These are phyloP conservation scores for Clonostachys chloroleuca DNA, from an alignment of 2,329 filamentous ascomycete species.

Conservation along the genomic window DNA sequence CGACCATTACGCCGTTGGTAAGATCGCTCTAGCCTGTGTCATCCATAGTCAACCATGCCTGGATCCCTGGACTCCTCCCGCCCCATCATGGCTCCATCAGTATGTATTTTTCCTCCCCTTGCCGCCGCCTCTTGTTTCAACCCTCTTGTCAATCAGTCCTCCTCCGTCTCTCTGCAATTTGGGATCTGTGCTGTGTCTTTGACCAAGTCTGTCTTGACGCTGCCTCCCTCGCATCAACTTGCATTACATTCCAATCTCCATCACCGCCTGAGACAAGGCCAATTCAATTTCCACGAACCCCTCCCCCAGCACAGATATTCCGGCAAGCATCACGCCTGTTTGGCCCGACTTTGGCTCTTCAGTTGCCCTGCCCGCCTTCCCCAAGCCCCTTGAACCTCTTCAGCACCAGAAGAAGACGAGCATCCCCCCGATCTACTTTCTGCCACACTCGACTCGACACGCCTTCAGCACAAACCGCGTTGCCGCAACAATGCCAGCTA, in stretches of 20 bases:
- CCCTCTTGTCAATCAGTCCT: not conserved
- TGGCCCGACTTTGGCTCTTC: not conserved
- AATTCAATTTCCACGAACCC: not conserved
- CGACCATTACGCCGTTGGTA: too few relatives aligned
- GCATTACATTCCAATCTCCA: too few relatives aligned
- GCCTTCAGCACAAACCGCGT: not conserved
- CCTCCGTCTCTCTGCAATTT: slow-evolving; percentile 1
- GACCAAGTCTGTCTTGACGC: too few relatives aligned
- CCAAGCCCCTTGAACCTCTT: not conserved
- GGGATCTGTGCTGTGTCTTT: slow-evolving; percentile 3
- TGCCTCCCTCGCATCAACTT: too few relatives aligned
- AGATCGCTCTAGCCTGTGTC: too few relatives aligned
- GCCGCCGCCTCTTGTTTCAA: slow-evolving; percentile 2
- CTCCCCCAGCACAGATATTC: not conserved
- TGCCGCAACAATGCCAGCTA: slow-evolving; percentile 7
- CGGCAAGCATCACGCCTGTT: not conserved
- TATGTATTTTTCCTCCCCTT: slow-evolving; percentile 31
- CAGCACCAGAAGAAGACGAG: not conserved
- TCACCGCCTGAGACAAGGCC: too few relatives aligned
- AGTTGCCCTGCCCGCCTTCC: not conserved
- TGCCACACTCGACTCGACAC: slow-evolving; percentile 7
- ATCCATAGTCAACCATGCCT: slow-evolving; percentile 35
- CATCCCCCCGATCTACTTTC: not conserved
- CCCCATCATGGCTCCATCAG: slow-evolving; percentile 59
- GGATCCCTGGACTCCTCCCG: slow-evolving; percentile 55